Percentiles rank a stretch among this genome's conserved stretches.
Conservation (phyloP, 345 rosid genomes). For the Raphanus raphanistrum region DNA sequence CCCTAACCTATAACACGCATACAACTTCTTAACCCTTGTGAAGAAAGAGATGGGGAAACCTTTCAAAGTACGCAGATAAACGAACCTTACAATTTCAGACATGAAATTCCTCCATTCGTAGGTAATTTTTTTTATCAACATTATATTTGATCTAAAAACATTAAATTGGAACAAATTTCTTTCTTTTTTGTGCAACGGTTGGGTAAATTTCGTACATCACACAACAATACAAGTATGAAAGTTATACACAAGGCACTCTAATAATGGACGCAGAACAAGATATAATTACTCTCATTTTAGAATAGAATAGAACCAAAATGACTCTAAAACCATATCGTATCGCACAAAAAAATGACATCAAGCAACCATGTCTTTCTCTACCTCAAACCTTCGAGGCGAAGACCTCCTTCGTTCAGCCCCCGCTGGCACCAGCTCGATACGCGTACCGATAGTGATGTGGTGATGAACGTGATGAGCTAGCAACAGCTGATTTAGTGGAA, state of each 20-base stretch:
- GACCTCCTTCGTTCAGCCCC: constrained; percentile 5
- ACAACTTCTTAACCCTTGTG: not conserved
- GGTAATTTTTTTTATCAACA: not conserved
- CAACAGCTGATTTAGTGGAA: not conserved
- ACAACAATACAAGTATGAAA: not conserved
- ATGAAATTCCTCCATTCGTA: too few relatives aligned
- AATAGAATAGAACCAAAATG: not conserved
- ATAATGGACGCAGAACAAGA: not conserved
- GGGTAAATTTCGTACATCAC: not conserved
- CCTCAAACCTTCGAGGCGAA: not conserved
- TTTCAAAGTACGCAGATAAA: not conserved
- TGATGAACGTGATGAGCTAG: not conserved
- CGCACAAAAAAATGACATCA: not conserved
- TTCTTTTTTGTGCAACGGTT: not conserved
- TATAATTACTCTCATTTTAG: not conserved
- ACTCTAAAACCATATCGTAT: not conserved
- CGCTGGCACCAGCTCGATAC: constrained; percentile 11
- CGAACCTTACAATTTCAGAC: too few relatives aligned
- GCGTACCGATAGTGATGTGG: constrained; percentile 19
- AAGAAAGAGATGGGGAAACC: not conserved
- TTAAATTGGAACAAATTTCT: too few relatives aligned
- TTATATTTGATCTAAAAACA: not conserved
- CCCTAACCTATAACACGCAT: not conserved
- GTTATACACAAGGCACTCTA: not conserved
- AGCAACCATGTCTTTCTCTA: not conserved